Evolutionary conservation across 192 early-diverging fungal species (phyloP).

Genomic region (Pilobolus umbonatus): DNA sequence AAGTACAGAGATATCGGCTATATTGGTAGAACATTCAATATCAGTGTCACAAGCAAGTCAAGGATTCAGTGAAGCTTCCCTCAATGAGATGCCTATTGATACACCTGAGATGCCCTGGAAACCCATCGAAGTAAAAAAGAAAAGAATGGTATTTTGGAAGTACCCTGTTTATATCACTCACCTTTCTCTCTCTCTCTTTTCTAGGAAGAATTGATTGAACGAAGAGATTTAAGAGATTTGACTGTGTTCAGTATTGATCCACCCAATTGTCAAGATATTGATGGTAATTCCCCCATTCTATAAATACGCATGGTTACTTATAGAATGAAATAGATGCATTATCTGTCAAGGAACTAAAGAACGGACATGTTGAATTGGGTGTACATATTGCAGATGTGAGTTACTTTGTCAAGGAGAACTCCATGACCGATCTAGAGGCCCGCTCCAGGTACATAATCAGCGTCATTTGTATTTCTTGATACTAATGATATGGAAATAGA

Average conservation of each 20-base stretch:
- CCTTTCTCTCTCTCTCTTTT: not conserved
- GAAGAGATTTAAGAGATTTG: conserved; percentile 36
- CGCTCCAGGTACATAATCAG: conserved; percentile 37
- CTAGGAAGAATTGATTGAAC: conserved; percentile 35
- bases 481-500: conserved; percentile 20
- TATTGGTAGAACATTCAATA: conserved; percentile 72
- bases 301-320: not conserved
- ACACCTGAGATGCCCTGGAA: conserved; percentile 47
- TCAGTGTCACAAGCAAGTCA: conserved; percentile 70
- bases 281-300: conserved; percentile 34
- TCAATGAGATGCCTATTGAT: conserved; percentile 65
- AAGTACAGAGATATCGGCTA: conserved; percentile 71
- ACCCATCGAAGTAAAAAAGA: conserved; percentile 30
- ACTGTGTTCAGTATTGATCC: conserved; percentile 62
- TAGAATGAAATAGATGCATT: conserved; percentile 46
- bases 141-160: not conserved
- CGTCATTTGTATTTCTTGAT: not conserved
- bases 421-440: conserved; percentile 64
- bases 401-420: conserved; percentile 60
- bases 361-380: conserved; percentile 58
- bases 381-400: conserved; percentile 79
- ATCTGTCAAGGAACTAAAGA: conserved; percentile 49
- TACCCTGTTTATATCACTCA: not conserved
- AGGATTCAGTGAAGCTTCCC: conserved; percentile 55
- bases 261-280: conserved; percentile 73